Conservation (phyloP, 805 yeast genomes). For the Ogataea degrootiae region DNA sequence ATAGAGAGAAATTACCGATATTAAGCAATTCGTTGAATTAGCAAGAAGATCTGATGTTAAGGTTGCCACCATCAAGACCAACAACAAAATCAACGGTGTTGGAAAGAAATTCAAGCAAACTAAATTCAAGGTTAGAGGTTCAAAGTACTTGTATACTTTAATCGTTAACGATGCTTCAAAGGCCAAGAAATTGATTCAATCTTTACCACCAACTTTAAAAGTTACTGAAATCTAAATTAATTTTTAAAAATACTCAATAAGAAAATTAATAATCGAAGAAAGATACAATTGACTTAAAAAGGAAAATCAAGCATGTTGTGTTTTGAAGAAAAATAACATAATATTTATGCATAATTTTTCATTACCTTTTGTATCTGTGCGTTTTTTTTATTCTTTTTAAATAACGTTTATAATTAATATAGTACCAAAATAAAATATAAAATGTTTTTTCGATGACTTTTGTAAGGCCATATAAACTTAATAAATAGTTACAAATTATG, state of each 20-base stretch:
- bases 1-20: constrained; percentile 79
- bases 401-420: too few relatives aligned
- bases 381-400: too few relatives aligned
- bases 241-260: not conserved
- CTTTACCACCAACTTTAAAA: constrained; percentile 91
- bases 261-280: not conserved
- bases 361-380: too few relatives aligned
- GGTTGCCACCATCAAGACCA: constrained; percentile 91
- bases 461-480: too few relatives aligned
- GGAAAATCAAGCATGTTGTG: too few relatives aligned
- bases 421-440: too few relatives aligned
- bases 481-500: too few relatives aligned
- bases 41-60: constrained; percentile 94
- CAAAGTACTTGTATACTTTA: constrained; percentile 91
- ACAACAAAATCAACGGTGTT: constrained; percentile 73
- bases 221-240: constrained; percentile 39
- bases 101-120: constrained; percentile 89
- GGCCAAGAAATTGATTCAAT: constrained; percentile 96
- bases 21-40: constrained; percentile 95
- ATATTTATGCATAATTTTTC: too few relatives aligned
- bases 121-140: constrained; percentile 98
- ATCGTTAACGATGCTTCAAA: constrained; percentile 92
- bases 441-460: too few relatives aligned
- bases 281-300: not conserved
- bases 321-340: too few relatives aligned